phyloP scores from a whole-genome alignment of 2,329 filamentous ascomycete species.

The Metarhizium rileyi region DNA sequence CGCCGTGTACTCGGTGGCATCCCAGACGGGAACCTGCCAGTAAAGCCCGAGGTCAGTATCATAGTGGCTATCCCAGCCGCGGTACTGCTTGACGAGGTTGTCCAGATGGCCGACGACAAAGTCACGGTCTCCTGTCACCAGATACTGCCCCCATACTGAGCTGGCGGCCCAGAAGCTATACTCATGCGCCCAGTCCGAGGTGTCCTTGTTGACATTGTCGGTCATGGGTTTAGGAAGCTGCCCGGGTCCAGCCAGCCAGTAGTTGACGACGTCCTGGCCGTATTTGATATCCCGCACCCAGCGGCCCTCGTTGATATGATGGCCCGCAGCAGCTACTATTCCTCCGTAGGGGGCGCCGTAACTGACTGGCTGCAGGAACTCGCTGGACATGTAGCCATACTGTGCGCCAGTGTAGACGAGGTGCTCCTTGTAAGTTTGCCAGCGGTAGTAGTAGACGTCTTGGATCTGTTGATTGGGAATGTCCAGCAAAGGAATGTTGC shows the following conservation, averaged over 20 bases:
- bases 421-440: slow-evolving; percentile 30
- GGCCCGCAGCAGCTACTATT: slow-evolving; percentile 21
- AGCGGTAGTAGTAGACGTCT: slow-evolving; percentile 36
- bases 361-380: slow-evolving; percentile 31
- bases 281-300: slow-evolving; percentile 30
- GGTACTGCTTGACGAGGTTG: slow-evolving; percentile 28
- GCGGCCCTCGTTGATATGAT: slow-evolving; percentile 27
- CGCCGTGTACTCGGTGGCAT: slow-evolving; percentile 32
- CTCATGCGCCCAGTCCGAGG: slow-evolving; percentile 12
- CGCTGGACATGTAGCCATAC: slow-evolving; percentile 31
- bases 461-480: slow-evolving; percentile 28
- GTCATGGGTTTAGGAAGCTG: slow-evolving; percentile 10
- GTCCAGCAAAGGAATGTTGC: slow-evolving; percentile 35
- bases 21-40: slow-evolving; percentile 31
- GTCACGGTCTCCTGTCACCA: slow-evolving; percentile 26
- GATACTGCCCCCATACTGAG: slow-evolving; percentile 14
- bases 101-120: slow-evolving; percentile 28
- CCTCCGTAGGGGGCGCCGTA: slow-evolving; percentile 11
- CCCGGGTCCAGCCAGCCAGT: slow-evolving; percentile 12
- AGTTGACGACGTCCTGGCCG: slow-evolving; percentile 22
- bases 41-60: slow-evolving; percentile 22
- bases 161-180: slow-evolving; percentile 15
- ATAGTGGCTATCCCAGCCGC: slow-evolving; percentile 25
- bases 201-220: slow-evolving; percentile 11
- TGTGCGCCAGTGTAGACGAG: slow-evolving; percentile 28